Evolutionary conservation across 2,329 filamentous ascomycete species (phyloP).

Genomic region (Teratosphaeria gauchensis): DNA sequence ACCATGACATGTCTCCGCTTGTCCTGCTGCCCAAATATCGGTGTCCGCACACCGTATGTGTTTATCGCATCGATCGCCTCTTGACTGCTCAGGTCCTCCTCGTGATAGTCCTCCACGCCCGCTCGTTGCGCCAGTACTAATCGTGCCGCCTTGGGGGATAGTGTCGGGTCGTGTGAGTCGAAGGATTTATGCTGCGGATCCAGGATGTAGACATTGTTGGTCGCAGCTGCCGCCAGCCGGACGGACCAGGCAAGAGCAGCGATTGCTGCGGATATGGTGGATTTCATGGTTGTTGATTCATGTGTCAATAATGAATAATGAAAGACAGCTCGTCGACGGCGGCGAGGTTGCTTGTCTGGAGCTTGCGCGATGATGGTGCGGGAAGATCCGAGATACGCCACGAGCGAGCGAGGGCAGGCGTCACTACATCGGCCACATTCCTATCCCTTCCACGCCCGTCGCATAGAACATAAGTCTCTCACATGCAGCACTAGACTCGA

Average conservation of each 20-base stretch:
- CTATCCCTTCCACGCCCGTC: neutral
- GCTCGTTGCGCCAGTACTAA: conserved; percentile 43
- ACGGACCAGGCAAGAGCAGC: conserved; percentile 31
- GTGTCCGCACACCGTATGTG: conserved; percentile 32
- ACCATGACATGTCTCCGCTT: conserved; percentile 13
- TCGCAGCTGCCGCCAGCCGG: conserved; percentile 16
- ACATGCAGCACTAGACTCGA: no score
- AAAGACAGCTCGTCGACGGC: neutral
- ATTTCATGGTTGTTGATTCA: conserved; percentile 35
- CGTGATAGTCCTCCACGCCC: conserved; percentile 41
- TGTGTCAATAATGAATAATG: neutral
- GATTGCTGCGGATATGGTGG: conserved; percentile 28
- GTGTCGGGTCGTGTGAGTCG: conserved; percentile 14
- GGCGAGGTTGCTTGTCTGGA: neutral
- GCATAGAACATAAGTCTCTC: neutral
- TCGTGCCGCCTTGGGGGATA: conserved; percentile 36
- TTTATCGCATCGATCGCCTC: conserved; percentile 39
- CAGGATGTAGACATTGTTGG: conserved; percentile 30
- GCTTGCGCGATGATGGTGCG: conserved; percentile 5
- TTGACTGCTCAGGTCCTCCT: conserved; percentile 30
- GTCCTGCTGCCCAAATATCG: conserved; percentile 29
- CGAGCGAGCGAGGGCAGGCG: neutral
- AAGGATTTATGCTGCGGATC: conserved; percentile 18
- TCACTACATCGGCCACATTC: neutral
- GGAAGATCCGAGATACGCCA: conserved; percentile 2